These are phyloP conservation scores for Fusarium caatingaense DNA, from an alignment of 2,329 filamentous ascomycete species.

Conservation along the genomic window DNA sequence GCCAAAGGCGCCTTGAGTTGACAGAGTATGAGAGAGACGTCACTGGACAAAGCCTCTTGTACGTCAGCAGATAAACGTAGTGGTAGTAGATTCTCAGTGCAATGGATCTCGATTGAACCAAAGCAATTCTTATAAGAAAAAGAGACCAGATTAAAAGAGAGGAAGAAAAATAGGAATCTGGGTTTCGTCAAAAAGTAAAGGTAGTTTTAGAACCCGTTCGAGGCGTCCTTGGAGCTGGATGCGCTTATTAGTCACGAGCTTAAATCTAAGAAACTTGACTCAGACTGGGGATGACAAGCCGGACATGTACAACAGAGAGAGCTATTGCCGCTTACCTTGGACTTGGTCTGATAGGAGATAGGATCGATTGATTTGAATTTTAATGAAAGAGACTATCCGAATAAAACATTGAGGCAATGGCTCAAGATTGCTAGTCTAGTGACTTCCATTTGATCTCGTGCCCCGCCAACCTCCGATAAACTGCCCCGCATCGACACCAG, in stretches of 20 bases:
- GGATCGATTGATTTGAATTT: neutral
- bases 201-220: neutral
- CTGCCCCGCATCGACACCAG: slow-evolving; percentile 21
- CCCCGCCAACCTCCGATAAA: slow-evolving; percentile 23
- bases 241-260: slow-evolving; percentile 30
- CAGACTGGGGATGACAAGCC: neutral
- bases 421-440: slow-evolving; percentile 7
- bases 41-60: slow-evolving; percentile 24
- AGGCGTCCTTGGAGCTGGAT: slow-evolving; percentile 19
- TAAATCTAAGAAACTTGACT: slow-evolving; percentile 17
- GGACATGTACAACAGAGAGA: neutral
- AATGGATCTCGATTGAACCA: neutral
- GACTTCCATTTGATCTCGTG: slow-evolving; percentile 27
- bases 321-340: neutral
- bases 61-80: slow-evolving; percentile 4
- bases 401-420: slow-evolving; percentile 16
- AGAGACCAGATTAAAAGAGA: neutral
- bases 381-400: neutral
- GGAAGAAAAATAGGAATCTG: neutral
- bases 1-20: neutral
- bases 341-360: neutral
- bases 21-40: slow-evolving; percentile 20
- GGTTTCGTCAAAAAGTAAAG: neutral
- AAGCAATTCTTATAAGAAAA: neutral
- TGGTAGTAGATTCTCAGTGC: neutral